Evolutionary conservation across 331 rosid genomes (phyloP).

Genomic region (Rhamnella rubrinervis): DNA sequence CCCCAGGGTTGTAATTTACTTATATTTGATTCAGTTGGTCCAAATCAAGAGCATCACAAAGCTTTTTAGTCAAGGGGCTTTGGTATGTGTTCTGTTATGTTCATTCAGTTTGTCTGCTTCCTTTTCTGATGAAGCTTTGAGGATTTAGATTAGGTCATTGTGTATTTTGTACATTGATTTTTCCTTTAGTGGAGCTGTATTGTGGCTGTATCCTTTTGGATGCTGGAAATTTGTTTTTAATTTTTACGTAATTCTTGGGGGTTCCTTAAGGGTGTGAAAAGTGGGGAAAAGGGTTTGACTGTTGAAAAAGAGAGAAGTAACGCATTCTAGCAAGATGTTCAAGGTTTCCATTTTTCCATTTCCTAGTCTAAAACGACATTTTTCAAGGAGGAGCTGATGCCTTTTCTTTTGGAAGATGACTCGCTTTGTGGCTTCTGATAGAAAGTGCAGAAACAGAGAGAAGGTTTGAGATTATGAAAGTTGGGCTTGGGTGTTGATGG

Average conservation of each 20-base stretch:
- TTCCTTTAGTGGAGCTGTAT: conserved; percentile 48
- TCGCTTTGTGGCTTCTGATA: too few relatives aligned
- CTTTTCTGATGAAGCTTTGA: conserved; percentile 60
- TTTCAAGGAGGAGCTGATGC: too few relatives aligned
- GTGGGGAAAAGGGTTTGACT: background rate
- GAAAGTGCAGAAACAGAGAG: too few relatives aligned
- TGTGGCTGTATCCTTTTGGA: conserved; percentile 35
- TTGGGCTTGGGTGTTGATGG: too few relatives aligned
- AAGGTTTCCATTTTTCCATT: too few relatives aligned
- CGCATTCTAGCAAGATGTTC: too few relatives aligned
- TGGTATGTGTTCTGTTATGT: conserved; percentile 40
- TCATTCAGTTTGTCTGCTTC: conserved; percentile 57
- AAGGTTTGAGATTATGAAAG: too few relatives aligned
- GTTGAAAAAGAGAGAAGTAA: too few relatives aligned
- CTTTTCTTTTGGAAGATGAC: too few relatives aligned
- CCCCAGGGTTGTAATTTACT: conserved; percentile 45
- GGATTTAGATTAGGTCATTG: conserved; percentile 57
- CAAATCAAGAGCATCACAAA: conserved; percentile 30
- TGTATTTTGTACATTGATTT: conserved; percentile 70
- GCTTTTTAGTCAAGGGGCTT: conserved; percentile 39
- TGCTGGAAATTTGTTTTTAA: background rate
- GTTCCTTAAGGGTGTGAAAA: background rate
- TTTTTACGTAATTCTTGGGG: background rate
- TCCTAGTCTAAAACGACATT: too few relatives aligned
- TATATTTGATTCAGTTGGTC: conserved; percentile 53